Evolutionary conservation across 2,329 filamentous ascomycete species (phyloP).

Genomic region (Aspergillus ochraceoroseus): DNA sequence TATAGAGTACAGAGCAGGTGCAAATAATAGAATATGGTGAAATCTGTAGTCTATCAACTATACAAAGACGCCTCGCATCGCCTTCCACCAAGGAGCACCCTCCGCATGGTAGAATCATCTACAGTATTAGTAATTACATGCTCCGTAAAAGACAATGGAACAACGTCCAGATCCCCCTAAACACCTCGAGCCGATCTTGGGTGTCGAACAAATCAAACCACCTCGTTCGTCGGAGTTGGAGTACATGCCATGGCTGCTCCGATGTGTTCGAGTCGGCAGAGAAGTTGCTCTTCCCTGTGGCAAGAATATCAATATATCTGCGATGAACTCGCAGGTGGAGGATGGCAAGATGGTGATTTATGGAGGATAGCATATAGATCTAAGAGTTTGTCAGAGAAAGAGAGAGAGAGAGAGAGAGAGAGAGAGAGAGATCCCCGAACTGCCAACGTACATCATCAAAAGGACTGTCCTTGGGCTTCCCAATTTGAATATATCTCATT

Average conservation of each 20-base stretch:
- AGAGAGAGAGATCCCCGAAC: too few species aligned
- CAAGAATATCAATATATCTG: constrained; percentile 53
- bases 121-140: constrained; percentile 8
- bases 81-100: too few species aligned
- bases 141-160: constrained; percentile 51
- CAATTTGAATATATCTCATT: neutral
- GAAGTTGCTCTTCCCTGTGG: constrained; percentile 39
- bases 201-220: constrained; percentile 58
- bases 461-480: too few species aligned
- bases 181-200: constrained; percentile 52
- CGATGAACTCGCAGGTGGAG: constrained; percentile 55
- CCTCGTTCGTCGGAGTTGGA: constrained; percentile 51
- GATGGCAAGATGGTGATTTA: constrained; percentile 60
- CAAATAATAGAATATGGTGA: too few species aligned
- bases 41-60: too few species aligned
- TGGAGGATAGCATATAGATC: constrained; percentile 58
- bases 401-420: too few species aligned
- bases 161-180: constrained; percentile 55
- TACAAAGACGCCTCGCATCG: too few species aligned
- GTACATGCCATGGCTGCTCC: constrained; percentile 48
- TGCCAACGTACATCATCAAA: too few species aligned
- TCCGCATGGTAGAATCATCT: too few species aligned
- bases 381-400: constrained; percentile 25
- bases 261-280: constrained; percentile 18
- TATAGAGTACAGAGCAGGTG: too few species aligned